phyloP scores from a whole-genome alignment of 2,329 filamentous ascomycete genomes.

The Grosmannia huntii region DNA sequence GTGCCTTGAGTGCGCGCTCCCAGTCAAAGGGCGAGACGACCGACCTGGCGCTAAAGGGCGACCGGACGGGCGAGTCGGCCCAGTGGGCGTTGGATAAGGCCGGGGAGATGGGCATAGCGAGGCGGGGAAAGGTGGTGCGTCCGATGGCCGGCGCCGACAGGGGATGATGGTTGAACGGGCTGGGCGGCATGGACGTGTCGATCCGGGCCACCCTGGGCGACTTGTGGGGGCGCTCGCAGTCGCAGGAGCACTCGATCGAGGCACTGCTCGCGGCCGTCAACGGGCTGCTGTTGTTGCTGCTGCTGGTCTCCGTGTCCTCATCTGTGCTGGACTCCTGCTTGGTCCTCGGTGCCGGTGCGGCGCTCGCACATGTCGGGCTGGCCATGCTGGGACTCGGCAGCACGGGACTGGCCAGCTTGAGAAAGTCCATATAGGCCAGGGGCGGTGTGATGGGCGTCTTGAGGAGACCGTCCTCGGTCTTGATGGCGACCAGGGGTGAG shows the following conservation, averaged over 20 bases:
- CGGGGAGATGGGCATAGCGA: conserved; percentile 69
- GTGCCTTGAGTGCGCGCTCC: conserved; percentile 57
- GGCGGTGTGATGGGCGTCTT: conserved; percentile 88
- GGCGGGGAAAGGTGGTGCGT: conserved; percentile 47
- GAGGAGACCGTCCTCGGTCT: conserved; percentile 49
- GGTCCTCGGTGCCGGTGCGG: background rate
- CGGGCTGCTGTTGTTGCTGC: background rate
- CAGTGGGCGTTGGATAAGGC: conserved; percentile 38
- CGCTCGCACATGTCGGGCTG: background rate
- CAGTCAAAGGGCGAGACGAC: conserved; percentile 65
- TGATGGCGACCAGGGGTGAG: conserved; percentile 43
- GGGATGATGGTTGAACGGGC: conserved; percentile 40
- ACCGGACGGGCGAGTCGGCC: conserved; percentile 56
- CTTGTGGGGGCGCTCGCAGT: conserved; percentile 38
- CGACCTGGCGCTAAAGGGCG: conserved; percentile 60
- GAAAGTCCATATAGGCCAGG: conserved; percentile 80
- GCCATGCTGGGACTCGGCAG: conserved; percentile 7
- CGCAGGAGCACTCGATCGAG: conserved; percentile 32
- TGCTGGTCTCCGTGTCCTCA: background rate
- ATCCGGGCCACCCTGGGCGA: conserved; percentile 26
- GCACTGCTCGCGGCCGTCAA: conserved; percentile 15
- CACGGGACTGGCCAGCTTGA: conserved; percentile 47
- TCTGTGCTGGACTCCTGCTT: no score
- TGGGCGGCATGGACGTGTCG: conserved; percentile 30
- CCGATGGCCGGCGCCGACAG: conserved; percentile 49